Evolutionary conservation across 352 stramenopile species (phyloP).

Genomic region (Globisporangium viniferum): DNA sequence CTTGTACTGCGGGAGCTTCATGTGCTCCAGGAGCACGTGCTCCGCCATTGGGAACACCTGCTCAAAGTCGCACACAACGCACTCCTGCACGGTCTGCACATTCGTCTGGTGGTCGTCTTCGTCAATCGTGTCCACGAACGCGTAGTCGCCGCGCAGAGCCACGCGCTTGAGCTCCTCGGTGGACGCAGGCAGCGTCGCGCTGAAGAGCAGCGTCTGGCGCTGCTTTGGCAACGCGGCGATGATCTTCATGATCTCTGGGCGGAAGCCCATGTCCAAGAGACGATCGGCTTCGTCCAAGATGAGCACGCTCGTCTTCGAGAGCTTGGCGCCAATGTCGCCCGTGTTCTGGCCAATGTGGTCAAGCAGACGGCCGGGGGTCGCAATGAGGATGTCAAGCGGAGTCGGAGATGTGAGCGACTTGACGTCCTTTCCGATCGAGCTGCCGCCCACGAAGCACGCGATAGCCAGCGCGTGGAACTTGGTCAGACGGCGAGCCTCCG

Average conservation of each 20-base stretch:
- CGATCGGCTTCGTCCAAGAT: slow-evolving; percentile 97
- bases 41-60: slow-evolving; percentile 74
- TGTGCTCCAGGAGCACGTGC: slow-evolving; percentile 70
- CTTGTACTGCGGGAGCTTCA: slow-evolving; percentile 82
- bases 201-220: slow-evolving; percentile 96
- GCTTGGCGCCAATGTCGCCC: slow-evolving; percentile 64
- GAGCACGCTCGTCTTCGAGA: slow-evolving; percentile 53
- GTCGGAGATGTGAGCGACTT: slow-evolving; percentile 28
- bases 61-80: slow-evolving; percentile 65
- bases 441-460: slow-evolving; percentile 85
- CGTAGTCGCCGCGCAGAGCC: slow-evolving; percentile 81
- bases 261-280: slow-evolving; percentile 96
- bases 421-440: slow-evolving; percentile 77
- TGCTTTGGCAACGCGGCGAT: slow-evolving; percentile 48
- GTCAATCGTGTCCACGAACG: slow-evolving; percentile 93
- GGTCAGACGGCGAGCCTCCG: slow-evolving; percentile 84
- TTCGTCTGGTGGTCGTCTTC: slow-evolving; percentile 90
- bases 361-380: slow-evolving; percentile 93
- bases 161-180: slow-evolving; percentile 88
- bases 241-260: slow-evolving; percentile 90
- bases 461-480: slow-evolving; percentile 80
- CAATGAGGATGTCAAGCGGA: slow-evolving; percentile 92
- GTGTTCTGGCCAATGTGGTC: slow-evolving; percentile 95
- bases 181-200: slow-evolving; percentile 89
- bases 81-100: slow-evolving; percentile 84